Base-by-base conservation (phyloP, 805 yeast species). In the Metschnikowia cerradonensis region DNA sequence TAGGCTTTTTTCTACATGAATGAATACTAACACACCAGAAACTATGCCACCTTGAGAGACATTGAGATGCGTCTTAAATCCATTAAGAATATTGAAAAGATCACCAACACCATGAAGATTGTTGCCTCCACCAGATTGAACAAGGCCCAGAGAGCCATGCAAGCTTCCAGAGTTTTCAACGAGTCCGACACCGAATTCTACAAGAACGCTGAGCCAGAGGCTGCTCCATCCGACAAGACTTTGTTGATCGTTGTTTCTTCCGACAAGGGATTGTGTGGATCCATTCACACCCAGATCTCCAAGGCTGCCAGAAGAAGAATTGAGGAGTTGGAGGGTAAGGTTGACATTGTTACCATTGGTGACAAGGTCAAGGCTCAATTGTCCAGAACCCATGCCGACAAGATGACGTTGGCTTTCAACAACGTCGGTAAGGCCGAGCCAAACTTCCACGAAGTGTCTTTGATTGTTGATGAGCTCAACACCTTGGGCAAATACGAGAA, bases 101-200 rank as follows among this genome's bases (percentile, higher is more conserved):
- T 94, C 78, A 94, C 99, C 77, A 94, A 94, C 78, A 94, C 99
- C 74, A 94, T 94, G 98, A 94, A 91, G 81, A 86, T 94, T 76
- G 99, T 94, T 66, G 99, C 99, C 39, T 92, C 98, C 39, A 94
- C 99, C 63, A 87, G 97, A 78, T 83, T 94, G 72, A 80, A 83
- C 70, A 90, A 88, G 77, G 99, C 99, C 55, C 96, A 90, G 76
- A 88, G 86, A 73, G 96, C 97, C 55, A 92, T 90, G 90, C 77
- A 79, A 61, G 81, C 88, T 46, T 86, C 97, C 46, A 85, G 96
- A 72, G 86, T 82, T 54, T 92, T 88, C 80, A 85, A 85, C 67
- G 79, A 80, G 63, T 84, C 91, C 53, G 96, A 90, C 67, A 62
- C 77, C 55, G 90, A 86, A 68, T 89, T 94, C 63, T 89, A 77